A percentile compares a stretch with the other conserved stretches of the same genome.
These are phyloP conservation scores for Albugo laibachii DNA, from an alignment of 352 stramenopile genomes.

Conservation along the genomic window DNA sequence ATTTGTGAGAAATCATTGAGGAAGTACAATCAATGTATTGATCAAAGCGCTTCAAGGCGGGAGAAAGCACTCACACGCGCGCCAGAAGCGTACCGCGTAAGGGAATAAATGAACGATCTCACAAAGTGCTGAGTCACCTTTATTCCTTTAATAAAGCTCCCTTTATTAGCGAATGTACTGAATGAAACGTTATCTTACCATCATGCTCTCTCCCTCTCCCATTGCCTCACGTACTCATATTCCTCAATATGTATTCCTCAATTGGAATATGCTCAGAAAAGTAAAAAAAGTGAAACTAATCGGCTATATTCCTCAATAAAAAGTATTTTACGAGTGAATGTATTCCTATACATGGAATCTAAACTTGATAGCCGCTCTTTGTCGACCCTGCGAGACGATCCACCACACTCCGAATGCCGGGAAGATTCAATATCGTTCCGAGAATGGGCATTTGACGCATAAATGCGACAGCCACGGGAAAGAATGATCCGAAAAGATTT, in stretches of 20 bases:
- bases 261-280: no score
- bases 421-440: conserved; percentile 71
- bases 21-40: conserved; percentile 60
- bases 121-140: no score
- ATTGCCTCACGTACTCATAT: no score
- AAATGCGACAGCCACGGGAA: conserved; percentile 85
- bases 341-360: conserved; percentile 4
- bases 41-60: conserved; percentile 23
- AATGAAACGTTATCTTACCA: no score
- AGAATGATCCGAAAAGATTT: conserved; percentile 93
- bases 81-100: conserved; percentile 54
- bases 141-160: no score
- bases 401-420: conserved; percentile 59
- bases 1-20: conserved; percentile 28
- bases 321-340: background rate
- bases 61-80: conserved; percentile 67
- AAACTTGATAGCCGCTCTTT: conserved; percentile 78
- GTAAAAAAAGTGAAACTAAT: background rate
- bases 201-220: no score
- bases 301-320: conserved; percentile 3
- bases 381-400: conserved; percentile 64
- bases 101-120: conserved; percentile 20
- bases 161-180: no score
- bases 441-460: conserved; percentile 85
- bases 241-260: no score